Evolutionary conservation across 2,329 filamentous ascomycete species (phyloP).

Genomic region (Verticillium nonalfalfae): DNA sequence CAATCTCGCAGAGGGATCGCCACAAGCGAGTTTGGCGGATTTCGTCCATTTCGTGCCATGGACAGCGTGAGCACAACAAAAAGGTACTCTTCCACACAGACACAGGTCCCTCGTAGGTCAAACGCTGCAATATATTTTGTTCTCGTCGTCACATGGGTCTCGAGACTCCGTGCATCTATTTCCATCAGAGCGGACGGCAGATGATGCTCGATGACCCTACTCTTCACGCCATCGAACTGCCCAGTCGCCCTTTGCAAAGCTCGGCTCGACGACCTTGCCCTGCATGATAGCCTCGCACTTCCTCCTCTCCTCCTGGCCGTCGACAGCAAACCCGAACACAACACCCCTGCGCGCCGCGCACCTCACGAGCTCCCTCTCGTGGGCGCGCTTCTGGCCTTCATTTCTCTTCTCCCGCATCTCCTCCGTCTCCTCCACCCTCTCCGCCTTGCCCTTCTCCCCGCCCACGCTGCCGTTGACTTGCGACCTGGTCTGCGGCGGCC

Average conservation of each 20-base stretch:
- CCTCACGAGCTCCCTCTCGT: constrained; percentile 51
- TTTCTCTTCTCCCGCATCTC: constrained; percentile 41
- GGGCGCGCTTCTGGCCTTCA: constrained; percentile 35
- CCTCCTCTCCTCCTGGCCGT: constrained; percentile 19
- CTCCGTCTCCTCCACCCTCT: constrained; percentile 43
- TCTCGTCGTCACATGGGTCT: too few relatives aligned
- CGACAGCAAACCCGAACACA: constrained; percentile 42
- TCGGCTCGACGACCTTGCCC: constrained; percentile 50
- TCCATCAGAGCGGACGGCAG: too few relatives aligned
- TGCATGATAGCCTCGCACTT: constrained; percentile 55
- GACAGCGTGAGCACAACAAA: too few relatives aligned
- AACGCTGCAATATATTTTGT: too few relatives aligned
- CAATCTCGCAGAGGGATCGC: too few relatives aligned
- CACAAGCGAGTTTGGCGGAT: too few relatives aligned
- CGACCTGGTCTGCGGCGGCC: constrained; percentile 29
- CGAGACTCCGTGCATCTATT: too few relatives aligned
- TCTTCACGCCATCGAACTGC: constrained; percentile 47
- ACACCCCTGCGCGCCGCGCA: constrained; percentile 56
- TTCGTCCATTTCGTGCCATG: too few relatives aligned
- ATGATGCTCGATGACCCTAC: neutral
- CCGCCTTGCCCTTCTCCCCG: constrained; percentile 48
- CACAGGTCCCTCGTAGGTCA: too few relatives aligned
- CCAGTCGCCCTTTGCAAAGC: constrained; percentile 57
- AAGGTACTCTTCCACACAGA: too few relatives aligned
- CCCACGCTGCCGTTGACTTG: constrained; percentile 51